Evolutionary conservation across 768 basidiomycete species (phyloP), one percentile per base, ranked within the genome.

Genomic region (Leccinum truebloodii): DNA sequence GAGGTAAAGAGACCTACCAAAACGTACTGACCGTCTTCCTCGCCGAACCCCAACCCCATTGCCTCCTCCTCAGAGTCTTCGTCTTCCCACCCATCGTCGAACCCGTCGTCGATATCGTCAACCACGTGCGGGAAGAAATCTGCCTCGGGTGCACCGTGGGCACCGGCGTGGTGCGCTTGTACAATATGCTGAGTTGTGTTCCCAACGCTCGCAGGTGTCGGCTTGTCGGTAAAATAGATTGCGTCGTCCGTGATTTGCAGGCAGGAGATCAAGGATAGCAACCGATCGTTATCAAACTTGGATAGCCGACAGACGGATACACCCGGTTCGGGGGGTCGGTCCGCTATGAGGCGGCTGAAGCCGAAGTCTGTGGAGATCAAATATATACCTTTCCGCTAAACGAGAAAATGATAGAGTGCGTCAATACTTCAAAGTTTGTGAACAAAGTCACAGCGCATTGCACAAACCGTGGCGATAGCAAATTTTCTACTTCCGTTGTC

Each of bases 181-280:
- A 10, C 18, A 22, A 52, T 54, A 32, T 3, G 7, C 18, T 44
- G 4, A 34, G n/a, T 13, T n/a, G 49, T 7, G 59, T 46, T 20
- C 20, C 44, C 44, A 20, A 46, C 44, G 20, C 12, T 46, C 12
- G 12, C 20, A 20, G 44, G 44, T 6, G 12, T 61, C 0, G 72
- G 65, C 20, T 37, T 59, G 53, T 72, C 71, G 57, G 81, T 84
- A 37, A 85, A 63, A 60, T 77, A 86, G 13, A 86, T 60, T 0
- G 80, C 81, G 0, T 82, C 81, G 28, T 82, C 79, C 0, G 82
- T 81, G 73, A 85, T 77, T 66, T 86, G 84, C 22, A 86, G 75
- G 64, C 84, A 86, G 26, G 78, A 77, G n/a, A 85, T 66, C 37
- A 46, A 61, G 22, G 66, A 58, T n/a, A 71, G 64, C 24, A 62